Base-by-base conservation (phyloP, 2,329 filamentous ascomycete species). In the Ascochyta rabiei region DNA sequence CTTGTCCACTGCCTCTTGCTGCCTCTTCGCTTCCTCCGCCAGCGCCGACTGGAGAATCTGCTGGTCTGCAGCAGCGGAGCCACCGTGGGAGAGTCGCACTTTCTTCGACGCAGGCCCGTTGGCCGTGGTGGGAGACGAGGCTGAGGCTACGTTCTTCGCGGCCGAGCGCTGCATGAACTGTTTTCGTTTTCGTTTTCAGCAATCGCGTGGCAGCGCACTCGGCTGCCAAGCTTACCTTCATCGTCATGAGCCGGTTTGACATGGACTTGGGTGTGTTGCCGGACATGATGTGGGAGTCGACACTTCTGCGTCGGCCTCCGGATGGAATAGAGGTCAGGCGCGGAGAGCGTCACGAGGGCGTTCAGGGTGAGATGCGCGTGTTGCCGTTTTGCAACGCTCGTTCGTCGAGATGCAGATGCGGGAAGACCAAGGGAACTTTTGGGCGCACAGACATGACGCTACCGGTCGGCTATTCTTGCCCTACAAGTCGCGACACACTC, bases 161-260 rank as follows among this genome's bases (percentile, higher is more conserved):
- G 87, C 89, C 59, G 90, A 89, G 68, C 93, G 86, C 80, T 96
- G 93, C 93, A 97, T 97, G 73, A 97, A 97, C 80, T 86, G 66
- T 52, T 19, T 26, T 28, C 2, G n/a, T n/a, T n/a, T n/a, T n/a
- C n/a, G n/a, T 34, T 48, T 30, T 67, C 33, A 64, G 59, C 46
- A 35, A 46, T 53, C 39, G 42, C 39, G 39, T 41, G 46, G 24
- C 23, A n/a, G 6, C 50, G 38, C 28, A 13, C 13, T 41, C 13
- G 31, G 31, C 15, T 26, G 8, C 21, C 38, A 16, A 43, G 35
- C 53, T 31, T 70, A 82, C 84, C 77, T 96, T 96, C 92, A 96
- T 97, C 33, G 90, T 93, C 70, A 96, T 82, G 42, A 97, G 87
- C 63, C 92, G 87, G 55, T 89, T 93, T 60, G 93, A 96, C 86